Evolutionary conservation across 1,139 yeast species (phyloP), one percentile per base, ranked within the genome.

Genomic region (Geotrichum candidum): DNA sequence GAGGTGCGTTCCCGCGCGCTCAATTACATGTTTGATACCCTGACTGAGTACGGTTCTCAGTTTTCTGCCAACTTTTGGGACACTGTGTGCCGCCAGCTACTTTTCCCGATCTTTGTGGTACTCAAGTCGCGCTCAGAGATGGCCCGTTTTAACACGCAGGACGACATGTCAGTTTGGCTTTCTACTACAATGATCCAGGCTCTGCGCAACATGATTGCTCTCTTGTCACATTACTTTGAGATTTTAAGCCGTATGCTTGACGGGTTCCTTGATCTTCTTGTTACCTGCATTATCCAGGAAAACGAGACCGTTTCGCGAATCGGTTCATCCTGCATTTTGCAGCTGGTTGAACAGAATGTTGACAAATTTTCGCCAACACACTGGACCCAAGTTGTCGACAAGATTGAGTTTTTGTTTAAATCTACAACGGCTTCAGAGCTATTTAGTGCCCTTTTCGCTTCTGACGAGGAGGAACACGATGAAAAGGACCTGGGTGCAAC

Each of bases 141-240:
- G 65, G 82, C 83, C 62, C 83, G 85, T 62, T 81, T 84, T 68
- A 86, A 84, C 65, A 77, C 81, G 58, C 87, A 84, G 66, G 99
- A 94, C 72, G 94, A 88, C 66, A 76, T 91, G 68, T 89, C 96
- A 52, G 96, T 95, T n/a, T 95, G 99, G 99, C 78, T 94, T 61
- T 90, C 97, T 0, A 92, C 99, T 0, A 95, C 99, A 0, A 82
- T 95, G 74, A 91, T 95, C 63, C 99, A 95, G 74, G 99, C 98
- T 0, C 79, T 95, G 71, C 84, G 96, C 73, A 90, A 90, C 70
- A 84, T 92, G 87, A 86, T 94, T 67, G 86, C 89, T 0, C 78
- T 95, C 64, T 88, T 92, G 70, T 83, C 94, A 0, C 88, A 86
- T 66, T 92, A 88, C 74, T 94, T 90, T 73, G 87, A 82, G 48